phyloP scores from a whole-genome alignment of 805 yeast genomes.

The Torulaspora indica region DNA sequence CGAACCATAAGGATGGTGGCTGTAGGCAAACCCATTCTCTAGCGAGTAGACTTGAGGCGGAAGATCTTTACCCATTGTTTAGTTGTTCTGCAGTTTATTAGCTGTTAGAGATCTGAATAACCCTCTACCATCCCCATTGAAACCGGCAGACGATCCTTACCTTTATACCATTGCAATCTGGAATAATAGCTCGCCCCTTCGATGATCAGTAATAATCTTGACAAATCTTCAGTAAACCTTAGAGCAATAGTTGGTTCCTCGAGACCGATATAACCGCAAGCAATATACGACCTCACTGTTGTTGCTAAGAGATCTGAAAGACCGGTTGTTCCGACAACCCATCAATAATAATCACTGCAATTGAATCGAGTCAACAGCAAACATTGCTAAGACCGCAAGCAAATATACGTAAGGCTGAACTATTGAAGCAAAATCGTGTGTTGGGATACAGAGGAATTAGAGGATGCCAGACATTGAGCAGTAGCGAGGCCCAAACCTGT shows the following conservation, averaged over 20 bases:
- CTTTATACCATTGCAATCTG: neutral
- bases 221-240: neutral
- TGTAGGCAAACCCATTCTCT: conserved; percentile 52
- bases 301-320: neutral
- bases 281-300: neutral
- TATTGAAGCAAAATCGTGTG: too few species aligned
- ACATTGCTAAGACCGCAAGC: neutral
- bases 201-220: neutral
- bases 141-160: neutral
- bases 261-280: neutral
- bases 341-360: too few species aligned
- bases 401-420: too few species aligned
- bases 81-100: neutral
- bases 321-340: neutral
- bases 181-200: neutral
- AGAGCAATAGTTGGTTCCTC: neutral
- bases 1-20: conserved; percentile 50
- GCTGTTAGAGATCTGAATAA: too few species aligned
- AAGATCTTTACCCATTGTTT: conserved; percentile 3
- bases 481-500: too few species aligned
- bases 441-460: too few species aligned
- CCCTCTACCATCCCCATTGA: too few species aligned
- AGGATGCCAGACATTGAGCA: too few species aligned
- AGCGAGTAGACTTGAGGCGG: conserved; percentile 35
- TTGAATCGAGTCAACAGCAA: neutral